phyloP scores from a whole-genome alignment of 768 basidiomycete genomes.

The Porphyrellus cyaneotinctus region DNA sequence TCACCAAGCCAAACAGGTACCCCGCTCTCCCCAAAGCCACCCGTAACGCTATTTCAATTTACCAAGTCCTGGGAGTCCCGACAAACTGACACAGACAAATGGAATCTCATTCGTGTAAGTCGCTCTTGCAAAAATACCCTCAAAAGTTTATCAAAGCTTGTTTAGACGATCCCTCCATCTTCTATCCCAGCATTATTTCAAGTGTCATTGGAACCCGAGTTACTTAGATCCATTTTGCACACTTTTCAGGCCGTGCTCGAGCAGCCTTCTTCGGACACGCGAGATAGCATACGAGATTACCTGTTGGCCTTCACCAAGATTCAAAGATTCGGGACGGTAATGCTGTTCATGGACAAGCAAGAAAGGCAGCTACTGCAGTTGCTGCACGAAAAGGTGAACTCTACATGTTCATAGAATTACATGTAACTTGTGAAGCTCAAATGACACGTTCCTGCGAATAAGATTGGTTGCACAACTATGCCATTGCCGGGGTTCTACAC shows the following conservation, averaged over 20 bases:
- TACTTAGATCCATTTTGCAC: constrained; percentile 56
- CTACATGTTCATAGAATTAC: constrained; percentile 2
- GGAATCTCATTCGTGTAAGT: constrained; percentile 58
- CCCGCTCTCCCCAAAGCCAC: constrained; percentile 22
- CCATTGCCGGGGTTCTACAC: too few species aligned
- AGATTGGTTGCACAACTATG: too few species aligned
- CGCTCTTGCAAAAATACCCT: not conserved
- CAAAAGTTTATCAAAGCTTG: not conserved
- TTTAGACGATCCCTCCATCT: constrained; percentile 51
- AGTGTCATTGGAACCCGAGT: constrained; percentile 61
- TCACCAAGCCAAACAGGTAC: constrained; percentile 2
- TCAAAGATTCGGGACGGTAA: constrained; percentile 59
- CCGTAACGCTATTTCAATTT: constrained; percentile 59
- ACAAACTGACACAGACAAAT: constrained; percentile 42
- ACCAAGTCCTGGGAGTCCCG: constrained; percentile 52
- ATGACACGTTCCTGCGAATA: not conserved
- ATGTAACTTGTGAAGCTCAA: too few species aligned
- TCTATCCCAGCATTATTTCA: constrained; percentile 61
- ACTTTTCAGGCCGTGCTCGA: constrained; percentile 40
- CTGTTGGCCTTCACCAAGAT: constrained; percentile 51
- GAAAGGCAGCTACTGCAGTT: constrained; percentile 50
- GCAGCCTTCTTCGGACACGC: constrained; percentile 9
- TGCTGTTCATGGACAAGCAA: constrained; percentile 53
- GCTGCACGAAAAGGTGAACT: constrained; percentile 39
- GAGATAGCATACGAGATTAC: constrained; percentile 40